These are phyloP conservation scores for Baorangia bicolor DNA, from an alignment of 768 basidiomycete species.

Conservation along the genomic window DNA sequence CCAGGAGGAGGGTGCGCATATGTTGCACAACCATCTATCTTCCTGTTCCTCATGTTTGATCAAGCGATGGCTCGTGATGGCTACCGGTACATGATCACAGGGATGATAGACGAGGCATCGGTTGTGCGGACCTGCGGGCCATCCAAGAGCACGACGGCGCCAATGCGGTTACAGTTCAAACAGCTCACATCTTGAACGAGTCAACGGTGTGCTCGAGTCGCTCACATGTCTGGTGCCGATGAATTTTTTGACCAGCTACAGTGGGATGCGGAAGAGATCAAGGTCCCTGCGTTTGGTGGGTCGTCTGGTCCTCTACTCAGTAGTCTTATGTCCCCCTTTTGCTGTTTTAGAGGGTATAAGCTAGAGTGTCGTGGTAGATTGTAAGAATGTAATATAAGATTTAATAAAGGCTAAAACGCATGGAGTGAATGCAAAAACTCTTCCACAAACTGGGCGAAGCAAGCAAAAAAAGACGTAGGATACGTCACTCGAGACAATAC, in stretches of 20 bases:
- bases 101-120: background rate
- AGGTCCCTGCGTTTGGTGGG: background rate
- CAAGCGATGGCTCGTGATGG: background rate
- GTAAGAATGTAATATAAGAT: no score
- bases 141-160: background rate
- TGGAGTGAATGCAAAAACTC: no score
- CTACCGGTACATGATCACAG: background rate
- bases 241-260: slow-evolving; percentile 2
- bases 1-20: background rate
- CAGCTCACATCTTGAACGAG: background rate
- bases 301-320: no score
- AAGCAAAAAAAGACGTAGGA: no score
- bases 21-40: background rate
- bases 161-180: background rate
- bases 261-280: background rate
- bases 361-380: no score
- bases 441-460: no score
- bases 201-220: background rate
- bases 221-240: slow-evolving; percentile 3
- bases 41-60: background rate
- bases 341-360: no score
- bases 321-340: no score
- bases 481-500: no score
- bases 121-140: background rate
- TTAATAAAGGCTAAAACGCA: no score